Evolutionary conservation across 768 basidiomycete genomes (phyloP), one percentile per base, ranked within the genome.

Genomic region (Mrakia frigida): DNA sequence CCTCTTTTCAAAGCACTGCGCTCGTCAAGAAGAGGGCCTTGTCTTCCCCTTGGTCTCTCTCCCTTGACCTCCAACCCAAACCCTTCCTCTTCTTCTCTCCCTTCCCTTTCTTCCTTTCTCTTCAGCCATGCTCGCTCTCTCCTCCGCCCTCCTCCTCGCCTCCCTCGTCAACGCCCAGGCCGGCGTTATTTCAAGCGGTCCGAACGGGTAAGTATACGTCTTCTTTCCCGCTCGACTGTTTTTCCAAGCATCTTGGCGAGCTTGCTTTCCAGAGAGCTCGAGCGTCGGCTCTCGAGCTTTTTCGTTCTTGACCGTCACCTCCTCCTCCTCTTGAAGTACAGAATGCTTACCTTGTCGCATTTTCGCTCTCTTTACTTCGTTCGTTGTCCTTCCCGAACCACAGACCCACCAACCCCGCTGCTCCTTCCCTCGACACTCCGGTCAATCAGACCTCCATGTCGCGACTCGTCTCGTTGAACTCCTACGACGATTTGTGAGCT

Each of bases 401-500:
- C 33, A 67, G 69, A 50, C 59, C 63, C 14, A 76, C 75, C 41
- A 76, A 76, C 75, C 75, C 75, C 13, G 39, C 70, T 46, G 31
- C 70, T 37, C 75, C 75, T 13, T 61, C 70, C 10, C 61, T 76
- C 23, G 41, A 69, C 56, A 74, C 73, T 9, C 14, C 70, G 10
- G 14, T 63, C 63, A 78, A 78, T 43, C 77, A 78, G 72, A 70
- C 77, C 33, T 70, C 67, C 25, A 33, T 37, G n/a, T 70, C 73
- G 41, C 71, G 77, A 23, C 43, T 78, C 28, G n/a, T 60, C 18
- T 61, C 77, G 0, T 56, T 78, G 68, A 78, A 78, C 68, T 59
- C 73, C 25, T 53, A 60, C 67, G 77, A 78, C 56, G 77, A 78
- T 39, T 78, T 78, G 67, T 75, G 39, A 39, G 53, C 60, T 11